Evolutionary conservation across 148 eudicot genomes (phyloP).

Genomic region (Dianthus caryophyllus): DNA sequence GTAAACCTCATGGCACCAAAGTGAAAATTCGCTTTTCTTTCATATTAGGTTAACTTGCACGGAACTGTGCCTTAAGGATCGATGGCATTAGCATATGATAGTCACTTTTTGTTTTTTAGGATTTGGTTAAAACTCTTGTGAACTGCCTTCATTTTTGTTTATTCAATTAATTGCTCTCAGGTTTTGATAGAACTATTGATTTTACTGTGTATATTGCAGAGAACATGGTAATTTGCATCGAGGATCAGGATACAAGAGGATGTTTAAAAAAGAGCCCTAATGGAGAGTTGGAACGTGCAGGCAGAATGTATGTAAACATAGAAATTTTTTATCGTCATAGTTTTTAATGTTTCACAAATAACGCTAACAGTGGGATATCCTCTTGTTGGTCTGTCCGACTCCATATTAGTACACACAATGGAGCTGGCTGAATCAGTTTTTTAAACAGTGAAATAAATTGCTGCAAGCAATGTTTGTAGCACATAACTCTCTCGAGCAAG

Average conservation of each 20-base stretch:
- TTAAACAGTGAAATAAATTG: not conserved
- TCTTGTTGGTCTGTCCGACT: not conserved
- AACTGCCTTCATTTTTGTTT: not conserved
- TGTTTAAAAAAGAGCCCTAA: conserved; percentile 60
- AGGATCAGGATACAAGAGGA: conserved; percentile 70
- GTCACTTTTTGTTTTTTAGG: not conserved
- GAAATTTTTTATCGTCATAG: not conserved
- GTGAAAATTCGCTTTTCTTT: not conserved
- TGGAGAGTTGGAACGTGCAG: conserved; percentile 45
- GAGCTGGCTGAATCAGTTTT: not conserved
- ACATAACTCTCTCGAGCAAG: not conserved
- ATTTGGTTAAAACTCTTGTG: not conserved
- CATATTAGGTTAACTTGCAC: not conserved
- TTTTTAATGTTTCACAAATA: conserved; percentile 10
- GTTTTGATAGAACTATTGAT: not conserved
- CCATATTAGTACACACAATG: not conserved
- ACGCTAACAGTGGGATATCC: not conserved
- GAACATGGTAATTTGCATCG: conserved; percentile 96
- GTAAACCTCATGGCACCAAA: no score
- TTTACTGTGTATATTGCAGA: conserved; percentile 39
- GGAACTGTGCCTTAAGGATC: no score
- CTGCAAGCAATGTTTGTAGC: not conserved
- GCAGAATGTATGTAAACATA: conserved; percentile 53
- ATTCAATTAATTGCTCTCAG: not conserved
- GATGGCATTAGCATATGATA: no score